Base-by-base conservation (phyloP, 306 rosid species). In the Cucumis hystrix region DNA sequence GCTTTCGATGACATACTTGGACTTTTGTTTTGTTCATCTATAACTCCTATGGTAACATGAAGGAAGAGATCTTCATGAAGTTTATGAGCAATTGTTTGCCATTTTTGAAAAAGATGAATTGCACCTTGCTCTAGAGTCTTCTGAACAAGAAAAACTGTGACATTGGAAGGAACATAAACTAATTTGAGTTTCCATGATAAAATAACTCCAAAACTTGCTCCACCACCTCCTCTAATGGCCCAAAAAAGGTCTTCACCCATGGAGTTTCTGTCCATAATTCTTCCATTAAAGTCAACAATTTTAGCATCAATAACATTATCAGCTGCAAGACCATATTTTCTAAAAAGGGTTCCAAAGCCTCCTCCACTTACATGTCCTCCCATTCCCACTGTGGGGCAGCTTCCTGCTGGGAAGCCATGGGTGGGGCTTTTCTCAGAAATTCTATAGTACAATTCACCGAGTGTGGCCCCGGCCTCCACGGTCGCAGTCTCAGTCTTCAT, bases 171-270 rank as follows among this genome's bases (percentile, higher is more conserved):
- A 43, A 90, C 84, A 17, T 83, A 83, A 77, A 88, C 91, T 0
- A 90, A 83, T 69, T 82, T 83, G 77, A 92, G 82, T 68, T 92
- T 90, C 96, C 93, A 90, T 83, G 90, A 77, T 5, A 90, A 88
- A 49, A 90, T 63, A 4, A 92, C 73, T 12, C 96, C 92, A 68
- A 87, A 90, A 61, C 93, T 92, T 67, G 81, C 90, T 30, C 87
- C 96, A 73, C 93, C 90, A 3, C 92, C 93, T 7, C 97, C 97
- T 79, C 86, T 79, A 40, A 92, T 88, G 6, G 89, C 97, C 93
- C 96, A 92, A 74, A 90, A 90, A 0, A 88, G 58, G 14, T 90
- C 96, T 55, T 90, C 97, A 35, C 91, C 91, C 96, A 92, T 88
- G 77, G 89, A 71, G 60, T 78, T 54, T 59, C 91, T 83, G 25